These are phyloP conservation scores for Boletus rubropictus DNA, from an alignment of 768 basidiomycete genomes.

Conservation along the genomic window DNA sequence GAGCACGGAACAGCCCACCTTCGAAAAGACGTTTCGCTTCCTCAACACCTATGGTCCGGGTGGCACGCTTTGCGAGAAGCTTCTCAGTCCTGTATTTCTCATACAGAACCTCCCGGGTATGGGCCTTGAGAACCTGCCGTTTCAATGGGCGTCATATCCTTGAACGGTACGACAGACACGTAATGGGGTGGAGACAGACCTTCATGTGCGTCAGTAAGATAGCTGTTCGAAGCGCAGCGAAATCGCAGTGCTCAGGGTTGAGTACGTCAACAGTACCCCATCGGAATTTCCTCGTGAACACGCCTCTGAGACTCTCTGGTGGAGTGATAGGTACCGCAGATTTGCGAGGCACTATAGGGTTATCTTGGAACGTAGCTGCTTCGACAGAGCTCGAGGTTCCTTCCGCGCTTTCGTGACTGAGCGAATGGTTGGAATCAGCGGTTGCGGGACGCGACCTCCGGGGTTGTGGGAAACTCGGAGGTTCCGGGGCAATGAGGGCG, in stretches of 20 bases:
- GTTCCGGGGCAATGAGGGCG: slow-evolving; percentile 73
- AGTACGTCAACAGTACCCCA: slow-evolving; percentile 90
- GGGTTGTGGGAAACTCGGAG: slow-evolving; percentile 35
- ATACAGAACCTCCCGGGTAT: slow-evolving; percentile 86
- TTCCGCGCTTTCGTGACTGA: slow-evolving; percentile 15
- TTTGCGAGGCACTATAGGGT: slow-evolving; percentile 35
- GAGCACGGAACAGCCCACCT: slow-evolving; percentile 40
- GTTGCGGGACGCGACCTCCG: slow-evolving; percentile 11
- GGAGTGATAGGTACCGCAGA: slow-evolving; percentile 39
- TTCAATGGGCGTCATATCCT: slow-evolving; percentile 7
- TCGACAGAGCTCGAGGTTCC: slow-evolving; percentile 20
- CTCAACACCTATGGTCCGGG: slow-evolving; percentile 69
- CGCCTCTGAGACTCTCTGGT: slow-evolving; percentile 65
- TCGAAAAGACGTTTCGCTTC: slow-evolving; percentile 67
- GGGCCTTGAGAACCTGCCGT: slow-evolving; percentile 67
- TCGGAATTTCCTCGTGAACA: slow-evolving; percentile 72
- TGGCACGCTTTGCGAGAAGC: slow-evolving; percentile 79
- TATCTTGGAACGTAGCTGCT: slow-evolving; percentile 33
- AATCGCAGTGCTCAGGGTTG: slow-evolving; percentile 83
- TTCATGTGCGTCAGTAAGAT: slow-evolving; percentile 82
- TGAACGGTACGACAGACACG: slow-evolving; percentile 14
- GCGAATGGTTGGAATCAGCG: slow-evolving; percentile 18
- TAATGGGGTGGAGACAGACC: slow-evolving; percentile 39
- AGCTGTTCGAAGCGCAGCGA: slow-evolving; percentile 75
- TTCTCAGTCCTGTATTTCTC: slow-evolving; percentile 92